Evolutionary conservation across 2,329 filamentous ascomycete genomes (phyloP).

Genomic region (Neophaeococcomyces mojaviensis): DNA sequence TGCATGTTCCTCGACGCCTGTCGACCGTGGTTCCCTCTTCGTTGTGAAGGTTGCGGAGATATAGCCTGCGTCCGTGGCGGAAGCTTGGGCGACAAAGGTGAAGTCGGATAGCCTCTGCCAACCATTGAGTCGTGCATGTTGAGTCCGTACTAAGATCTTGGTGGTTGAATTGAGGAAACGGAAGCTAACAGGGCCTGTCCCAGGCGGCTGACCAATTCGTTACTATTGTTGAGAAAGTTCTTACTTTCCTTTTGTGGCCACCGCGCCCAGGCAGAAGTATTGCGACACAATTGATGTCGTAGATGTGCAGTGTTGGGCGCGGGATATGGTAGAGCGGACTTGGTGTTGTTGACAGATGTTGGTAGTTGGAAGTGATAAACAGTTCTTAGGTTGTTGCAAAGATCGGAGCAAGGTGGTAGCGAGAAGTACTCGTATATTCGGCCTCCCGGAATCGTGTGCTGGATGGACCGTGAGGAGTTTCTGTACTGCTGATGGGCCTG

Average conservation of each 20-base stretch:
- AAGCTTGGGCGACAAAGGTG: slow-evolving; percentile 21
- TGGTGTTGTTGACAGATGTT: background rate
- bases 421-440: background rate
- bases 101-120: slow-evolving; percentile 20
- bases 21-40: slow-evolving; percentile 25
- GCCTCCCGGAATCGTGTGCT: background rate
- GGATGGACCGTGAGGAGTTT: background rate
- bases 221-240: background rate
- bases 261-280: slow-evolving; percentile 11
- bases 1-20: slow-evolving; percentile 33
- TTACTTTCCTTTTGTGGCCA: background rate
- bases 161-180: background rate
- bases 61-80: slow-evolving; percentile 16
- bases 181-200: background rate
- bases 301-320: background rate
- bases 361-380: background rate
- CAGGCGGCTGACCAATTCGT: slow-evolving; percentile 2
- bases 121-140: slow-evolving; percentile 2
- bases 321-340: slow-evolving; percentile 7
- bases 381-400: background rate
- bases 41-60: slow-evolving; percentile 31
- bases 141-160: background rate
- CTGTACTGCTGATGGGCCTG: background rate
- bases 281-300: slow-evolving; percentile 9
- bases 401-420: background rate